Conservation (phyloP, 768 basidiomycete genomes). For the Coprinopsis sp. region DNA sequence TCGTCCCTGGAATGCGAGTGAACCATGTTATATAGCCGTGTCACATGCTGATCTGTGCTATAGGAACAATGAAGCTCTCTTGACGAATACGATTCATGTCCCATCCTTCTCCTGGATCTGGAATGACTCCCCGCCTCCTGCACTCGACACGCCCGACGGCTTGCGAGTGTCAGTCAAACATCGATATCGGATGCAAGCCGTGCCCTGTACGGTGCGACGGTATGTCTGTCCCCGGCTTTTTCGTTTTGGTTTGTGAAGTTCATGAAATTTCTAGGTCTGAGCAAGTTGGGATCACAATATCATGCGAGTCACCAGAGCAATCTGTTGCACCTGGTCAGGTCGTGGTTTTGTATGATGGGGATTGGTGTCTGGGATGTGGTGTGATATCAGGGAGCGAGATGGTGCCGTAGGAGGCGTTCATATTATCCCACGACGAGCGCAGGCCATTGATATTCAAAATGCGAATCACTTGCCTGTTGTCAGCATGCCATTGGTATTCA, state of each 20-base stretch:
- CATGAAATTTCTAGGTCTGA: conserved; percentile 15
- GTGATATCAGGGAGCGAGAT: conserved; percentile 36
- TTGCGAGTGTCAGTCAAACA: conserved; percentile 52
- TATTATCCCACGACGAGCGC: too few species aligned
- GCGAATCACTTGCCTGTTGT: too few species aligned
- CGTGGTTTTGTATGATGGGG: conserved; percentile 64
- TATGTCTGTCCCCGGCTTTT: conserved; percentile 22
- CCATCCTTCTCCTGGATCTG: conserved; percentile 75
- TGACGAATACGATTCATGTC: conserved; percentile 34
- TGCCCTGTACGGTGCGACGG: conserved; percentile 50
- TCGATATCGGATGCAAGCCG: conserved; percentile 62
- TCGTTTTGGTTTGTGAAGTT: background rate
- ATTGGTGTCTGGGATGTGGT: conserved; percentile 85
- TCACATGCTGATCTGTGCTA: background rate
- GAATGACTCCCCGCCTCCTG: conserved; percentile 49
- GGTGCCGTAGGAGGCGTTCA: too few species aligned
- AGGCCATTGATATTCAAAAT: too few species aligned
- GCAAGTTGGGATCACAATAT: conserved; percentile 34
- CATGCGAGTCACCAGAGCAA: conserved; percentile 55
- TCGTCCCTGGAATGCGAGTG: conserved; percentile 66
- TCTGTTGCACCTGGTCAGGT: conserved; percentile 81
- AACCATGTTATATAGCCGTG: conserved; percentile 13
- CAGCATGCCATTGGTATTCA: too few species aligned
- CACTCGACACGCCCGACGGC: conserved; percentile 38
- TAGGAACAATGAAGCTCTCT: conserved; percentile 62